phyloP scores from a whole-genome alignment of 2,329 filamentous ascomycete species.

The Thielaviopsis ethacetica region DNA sequence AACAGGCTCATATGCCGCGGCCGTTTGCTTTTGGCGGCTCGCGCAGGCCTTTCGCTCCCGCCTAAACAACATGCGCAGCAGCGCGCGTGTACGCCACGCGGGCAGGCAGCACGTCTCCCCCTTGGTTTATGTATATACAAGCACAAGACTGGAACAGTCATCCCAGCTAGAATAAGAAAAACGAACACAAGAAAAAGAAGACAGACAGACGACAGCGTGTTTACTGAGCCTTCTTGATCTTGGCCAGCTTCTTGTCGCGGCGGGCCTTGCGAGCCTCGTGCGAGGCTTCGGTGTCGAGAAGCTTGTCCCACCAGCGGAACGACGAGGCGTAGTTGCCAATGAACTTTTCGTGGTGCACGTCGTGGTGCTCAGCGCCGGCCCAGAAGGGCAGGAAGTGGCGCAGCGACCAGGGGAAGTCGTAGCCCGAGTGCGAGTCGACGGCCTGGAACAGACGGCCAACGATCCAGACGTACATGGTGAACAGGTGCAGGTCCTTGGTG shows the following conservation, averaged over 20 bases:
- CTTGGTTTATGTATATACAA: neutral
- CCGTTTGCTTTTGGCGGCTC: neutral
- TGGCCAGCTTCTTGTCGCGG: conserved; percentile 57
- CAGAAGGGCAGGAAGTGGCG: conserved; percentile 95
- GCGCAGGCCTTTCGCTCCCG: neutral
- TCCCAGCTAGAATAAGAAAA: neutral
- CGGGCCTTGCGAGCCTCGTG: conserved; percentile 73
- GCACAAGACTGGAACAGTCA: neutral
- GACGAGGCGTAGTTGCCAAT: conserved; percentile 95
- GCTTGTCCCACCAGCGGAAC: conserved; percentile 98
- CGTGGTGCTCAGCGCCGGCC: conserved; percentile 94
- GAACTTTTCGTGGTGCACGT: conserved; percentile 95
- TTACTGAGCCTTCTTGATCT: conserved; percentile 56
- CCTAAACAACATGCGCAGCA: neutral
- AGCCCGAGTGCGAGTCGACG: conserved; percentile 92
- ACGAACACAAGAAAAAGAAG: conserved; percentile 2
- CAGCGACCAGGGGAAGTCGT: conserved; percentile 95
- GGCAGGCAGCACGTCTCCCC: neutral
- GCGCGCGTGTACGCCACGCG: no score
- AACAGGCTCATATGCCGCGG: neutral
- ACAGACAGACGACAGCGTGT: conserved; percentile 4
- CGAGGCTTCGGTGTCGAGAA: conserved; percentile 83
- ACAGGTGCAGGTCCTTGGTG: conserved; percentile 76
- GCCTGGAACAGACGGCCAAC: conserved; percentile 85
- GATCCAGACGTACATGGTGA: conserved; percentile 98